Conservation (phyloP, 805 yeast species). For the Cyberlindnera petersonii region DNA sequence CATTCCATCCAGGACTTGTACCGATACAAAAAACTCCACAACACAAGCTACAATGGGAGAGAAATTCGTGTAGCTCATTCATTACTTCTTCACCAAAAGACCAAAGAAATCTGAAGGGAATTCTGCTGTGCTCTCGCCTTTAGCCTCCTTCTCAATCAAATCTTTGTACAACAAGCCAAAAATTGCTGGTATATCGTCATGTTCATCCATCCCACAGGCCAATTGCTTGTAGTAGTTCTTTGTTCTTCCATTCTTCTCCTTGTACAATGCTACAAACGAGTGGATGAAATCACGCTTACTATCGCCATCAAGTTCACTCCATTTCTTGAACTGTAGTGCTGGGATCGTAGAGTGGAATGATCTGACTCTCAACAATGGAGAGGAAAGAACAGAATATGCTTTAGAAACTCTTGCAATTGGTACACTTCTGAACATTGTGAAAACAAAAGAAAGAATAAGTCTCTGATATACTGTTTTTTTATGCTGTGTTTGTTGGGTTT, state of each 20-base stretch:
- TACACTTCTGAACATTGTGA: neutral
- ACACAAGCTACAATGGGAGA: neutral
- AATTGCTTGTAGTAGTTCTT: slow-evolving; percentile 35
- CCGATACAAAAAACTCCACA: slow-evolving; percentile 8
- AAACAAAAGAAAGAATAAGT: no score
- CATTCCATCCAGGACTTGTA: slow-evolving; percentile 20
- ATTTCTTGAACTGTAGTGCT: slow-evolving; percentile 9
- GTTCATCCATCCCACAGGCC: slow-evolving; percentile 35
- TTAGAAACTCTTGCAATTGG: neutral
- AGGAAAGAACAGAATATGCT: neutral
- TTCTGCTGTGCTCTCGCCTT: slow-evolving; percentile 22
- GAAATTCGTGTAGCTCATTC: neutral
- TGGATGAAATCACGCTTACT: slow-evolving; percentile 30
- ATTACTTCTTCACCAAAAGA: slow-evolving; percentile 12
- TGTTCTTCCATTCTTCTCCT: slow-evolving; percentile 31
- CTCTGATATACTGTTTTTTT: no score
- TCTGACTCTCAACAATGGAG: slow-evolving; percentile 4
- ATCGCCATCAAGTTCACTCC: slow-evolving; percentile 28
- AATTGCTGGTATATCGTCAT: slow-evolving; percentile 35
- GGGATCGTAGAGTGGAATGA: slow-evolving; percentile 11
- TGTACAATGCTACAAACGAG: slow-evolving; percentile 29
- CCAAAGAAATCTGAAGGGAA: slow-evolving; percentile 25
- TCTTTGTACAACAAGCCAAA: slow-evolving; percentile 38
- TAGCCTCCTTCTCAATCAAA: slow-evolving; percentile 22
- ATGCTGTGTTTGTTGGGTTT: no score